Evolutionary conservation across 495 filamentous ascomycete species (phyloP).

Genomic region (Penicillium canescens): DNA sequence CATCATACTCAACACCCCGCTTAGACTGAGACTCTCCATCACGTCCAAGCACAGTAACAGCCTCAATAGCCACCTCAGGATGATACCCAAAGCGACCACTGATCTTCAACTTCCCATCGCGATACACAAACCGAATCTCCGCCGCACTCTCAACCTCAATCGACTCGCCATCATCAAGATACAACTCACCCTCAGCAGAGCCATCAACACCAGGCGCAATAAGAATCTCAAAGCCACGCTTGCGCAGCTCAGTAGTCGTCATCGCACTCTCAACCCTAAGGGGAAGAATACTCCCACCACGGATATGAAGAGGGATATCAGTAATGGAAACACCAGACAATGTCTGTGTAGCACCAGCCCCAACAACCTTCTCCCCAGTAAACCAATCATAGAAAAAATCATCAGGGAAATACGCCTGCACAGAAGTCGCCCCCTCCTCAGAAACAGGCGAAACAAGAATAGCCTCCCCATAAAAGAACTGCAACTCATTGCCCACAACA

Average conservation of each 20-base stretch:
- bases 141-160: constrained; percentile 48
- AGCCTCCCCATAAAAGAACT: constrained; percentile 72
- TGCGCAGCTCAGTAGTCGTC: constrained; percentile 67
- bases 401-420: constrained; percentile 71
- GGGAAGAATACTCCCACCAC: constrained; percentile 69
- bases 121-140: constrained; percentile 52
- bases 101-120: constrained; percentile 45
- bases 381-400: constrained; percentile 78
- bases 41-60: constrained; percentile 56
- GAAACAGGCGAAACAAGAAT: constrained; percentile 72
- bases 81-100: constrained; percentile 52
- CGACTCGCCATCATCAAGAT: constrained; percentile 61
- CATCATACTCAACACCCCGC: constrained; percentile 10
- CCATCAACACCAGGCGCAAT: constrained; percentile 58
- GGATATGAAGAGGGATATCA: constrained; percentile 68
- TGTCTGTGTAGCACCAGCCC: constrained; percentile 51
- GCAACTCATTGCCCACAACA: constrained; percentile 57
- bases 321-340: constrained; percentile 55
- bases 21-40: not conserved
- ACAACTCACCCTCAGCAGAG: constrained; percentile 50
- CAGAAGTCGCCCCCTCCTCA: constrained; percentile 61
- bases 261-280: constrained; percentile 57
- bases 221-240: constrained; percentile 65
- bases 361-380: constrained; percentile 51
- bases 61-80: constrained; percentile 49